These are phyloP conservation scores for Huntiella bhutanensis DNA, from an alignment of 2,329 filamentous ascomycete species.

Conservation along the genomic window DNA sequence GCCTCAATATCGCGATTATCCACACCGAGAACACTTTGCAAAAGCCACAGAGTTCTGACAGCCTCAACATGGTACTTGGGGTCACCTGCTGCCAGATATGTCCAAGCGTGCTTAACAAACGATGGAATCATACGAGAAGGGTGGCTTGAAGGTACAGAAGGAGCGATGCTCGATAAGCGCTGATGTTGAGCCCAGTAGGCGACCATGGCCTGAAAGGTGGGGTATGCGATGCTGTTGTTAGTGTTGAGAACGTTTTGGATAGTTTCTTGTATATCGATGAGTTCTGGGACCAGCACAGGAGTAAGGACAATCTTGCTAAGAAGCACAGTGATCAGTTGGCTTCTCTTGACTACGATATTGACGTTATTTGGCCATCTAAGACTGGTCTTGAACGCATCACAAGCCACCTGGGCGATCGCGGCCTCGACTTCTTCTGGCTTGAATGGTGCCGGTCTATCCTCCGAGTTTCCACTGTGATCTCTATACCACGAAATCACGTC, in stretches of 20 bases:
- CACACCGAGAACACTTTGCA: conserved; percentile 53
- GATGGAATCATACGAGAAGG: conserved; percentile 41
- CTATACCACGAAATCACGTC: conserved; percentile 49
- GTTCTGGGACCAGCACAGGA: neutral
- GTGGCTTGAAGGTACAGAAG: neutral
- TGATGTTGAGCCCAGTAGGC: conserved; percentile 16
- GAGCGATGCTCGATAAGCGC: conserved; percentile 16
- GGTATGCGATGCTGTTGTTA: conserved; percentile 31
- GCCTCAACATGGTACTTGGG: conserved; percentile 93
- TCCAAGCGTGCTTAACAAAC: conserved; percentile 59
- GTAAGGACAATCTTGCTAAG: conserved; percentile 27
- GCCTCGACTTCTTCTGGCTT: conserved; percentile 31
- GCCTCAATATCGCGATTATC: conserved; percentile 62
- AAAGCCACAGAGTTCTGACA: conserved; percentile 66
- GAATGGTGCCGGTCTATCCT: conserved; percentile 42
- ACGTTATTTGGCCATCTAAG: conserved; percentile 23
- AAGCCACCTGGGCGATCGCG: conserved; percentile 38
- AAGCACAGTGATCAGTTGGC: conserved; percentile 39
- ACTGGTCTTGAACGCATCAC: conserved; percentile 29
- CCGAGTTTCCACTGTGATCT: conserved; percentile 49
- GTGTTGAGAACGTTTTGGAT: conserved; percentile 25
- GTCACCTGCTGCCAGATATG: conserved; percentile 57
- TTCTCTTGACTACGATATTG: conserved; percentile 34
- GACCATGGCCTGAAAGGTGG: conserved; percentile 39
- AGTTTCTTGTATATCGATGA: conserved; percentile 15